Conservation (phyloP, 1,284 basidiomycete species). For the Cryptococcus neoformans region DNA sequence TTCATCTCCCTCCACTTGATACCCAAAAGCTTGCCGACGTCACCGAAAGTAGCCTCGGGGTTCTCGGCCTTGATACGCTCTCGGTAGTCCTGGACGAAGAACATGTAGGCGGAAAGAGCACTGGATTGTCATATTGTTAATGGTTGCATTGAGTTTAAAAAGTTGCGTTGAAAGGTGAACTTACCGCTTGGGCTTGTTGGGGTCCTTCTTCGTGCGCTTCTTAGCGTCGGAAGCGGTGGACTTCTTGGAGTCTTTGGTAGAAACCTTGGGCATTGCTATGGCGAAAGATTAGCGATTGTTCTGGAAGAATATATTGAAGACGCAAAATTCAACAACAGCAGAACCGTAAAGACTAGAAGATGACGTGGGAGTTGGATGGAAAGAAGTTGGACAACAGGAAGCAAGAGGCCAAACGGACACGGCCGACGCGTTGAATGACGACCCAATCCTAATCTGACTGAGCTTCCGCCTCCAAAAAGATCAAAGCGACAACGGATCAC, state of each 20-base stretch:
- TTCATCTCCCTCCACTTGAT: constrained; percentile 87
- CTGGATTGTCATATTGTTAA: constrained; percentile 38
- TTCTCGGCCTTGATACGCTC: constrained; percentile 94
- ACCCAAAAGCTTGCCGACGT: constrained; percentile 81
- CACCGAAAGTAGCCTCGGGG: constrained; percentile 91
- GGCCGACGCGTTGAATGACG: too few relatives aligned
- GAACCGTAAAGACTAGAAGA: too few relatives aligned
- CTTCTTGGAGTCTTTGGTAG: constrained; percentile 52
- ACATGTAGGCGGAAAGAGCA: constrained; percentile 95
- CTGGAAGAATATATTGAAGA: too few relatives aligned
- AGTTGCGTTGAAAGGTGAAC: constrained; percentile 3
- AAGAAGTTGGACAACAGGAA: background rate
- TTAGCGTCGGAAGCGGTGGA: constrained; percentile 50
- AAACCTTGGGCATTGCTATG: constrained; percentile 69
- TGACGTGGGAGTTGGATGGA: too few relatives aligned
- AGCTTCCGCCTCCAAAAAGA: too few relatives aligned
- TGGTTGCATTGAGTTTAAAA: background rate
- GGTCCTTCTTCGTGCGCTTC: constrained; percentile 50
- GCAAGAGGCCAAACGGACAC: too few relatives aligned
- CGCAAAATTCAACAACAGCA: too few relatives aligned
- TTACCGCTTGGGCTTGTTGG: constrained; percentile 47
- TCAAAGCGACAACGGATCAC: too few relatives aligned
- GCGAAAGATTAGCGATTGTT: background rate
- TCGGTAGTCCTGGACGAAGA: constrained; percentile 95
- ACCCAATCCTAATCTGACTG: too few relatives aligned